These are phyloP conservation scores for Rhodomyrtus psidioides DNA, from an alignment of 441 rosid species.

Conservation along the genomic window DNA sequence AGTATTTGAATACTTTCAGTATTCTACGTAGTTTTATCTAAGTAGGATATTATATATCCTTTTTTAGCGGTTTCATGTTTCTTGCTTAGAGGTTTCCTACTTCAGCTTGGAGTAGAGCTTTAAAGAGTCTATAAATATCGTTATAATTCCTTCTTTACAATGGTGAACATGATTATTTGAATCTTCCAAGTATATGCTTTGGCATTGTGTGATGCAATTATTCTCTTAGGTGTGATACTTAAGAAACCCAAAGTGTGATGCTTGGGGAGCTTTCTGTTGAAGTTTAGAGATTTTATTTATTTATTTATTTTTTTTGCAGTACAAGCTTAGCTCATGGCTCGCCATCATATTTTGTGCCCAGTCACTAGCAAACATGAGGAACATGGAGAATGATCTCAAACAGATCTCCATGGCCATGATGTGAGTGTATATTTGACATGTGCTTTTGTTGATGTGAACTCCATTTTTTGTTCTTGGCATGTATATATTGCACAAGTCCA, in stretches of 20 bases:
- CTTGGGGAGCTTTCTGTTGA: not conserved
- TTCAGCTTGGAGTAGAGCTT: not conserved
- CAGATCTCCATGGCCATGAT: constrained; percentile 96
- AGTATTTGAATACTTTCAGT: not conserved
- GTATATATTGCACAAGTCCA: not conserved
- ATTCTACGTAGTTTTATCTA: not conserved
- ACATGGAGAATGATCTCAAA: constrained; percentile 83
- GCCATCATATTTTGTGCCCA: constrained; percentile 87
- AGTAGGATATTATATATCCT: not conserved
- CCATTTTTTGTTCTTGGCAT: not conserved
- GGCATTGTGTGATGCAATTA: not conserved
- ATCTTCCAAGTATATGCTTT: not conserved
- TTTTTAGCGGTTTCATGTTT: not conserved
- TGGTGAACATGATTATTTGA: not conserved
- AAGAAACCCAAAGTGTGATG: not conserved
- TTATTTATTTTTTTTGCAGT: constrained; percentile 31
- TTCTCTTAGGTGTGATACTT: not conserved
- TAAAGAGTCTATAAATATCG: not conserved
- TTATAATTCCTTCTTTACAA: not conserved
- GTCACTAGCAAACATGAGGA: constrained; percentile 79
- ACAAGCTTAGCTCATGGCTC: constrained; percentile 93
- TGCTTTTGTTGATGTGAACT: not conserved
- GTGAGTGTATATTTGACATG: constrained; percentile 23
- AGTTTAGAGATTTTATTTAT: not conserved
- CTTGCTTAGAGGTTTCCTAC: not conserved